phyloP scores from a whole-genome alignment of 208 protist species.

The Kentomonas sorsogonicus region DNA sequence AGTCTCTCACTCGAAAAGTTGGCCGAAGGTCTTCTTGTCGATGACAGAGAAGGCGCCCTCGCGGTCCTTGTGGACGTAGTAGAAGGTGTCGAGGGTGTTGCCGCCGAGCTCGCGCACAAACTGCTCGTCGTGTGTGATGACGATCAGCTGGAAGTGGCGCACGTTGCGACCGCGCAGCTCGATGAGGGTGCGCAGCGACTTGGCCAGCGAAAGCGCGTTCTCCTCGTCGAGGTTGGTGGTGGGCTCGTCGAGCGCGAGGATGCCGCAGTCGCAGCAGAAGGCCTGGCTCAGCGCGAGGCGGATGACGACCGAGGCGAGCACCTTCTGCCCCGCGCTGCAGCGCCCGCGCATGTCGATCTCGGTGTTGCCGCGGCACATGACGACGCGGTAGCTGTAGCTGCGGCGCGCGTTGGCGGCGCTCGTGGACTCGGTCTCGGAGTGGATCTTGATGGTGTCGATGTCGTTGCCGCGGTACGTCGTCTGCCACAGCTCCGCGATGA shows the following conservation, averaged over 20 bases:
- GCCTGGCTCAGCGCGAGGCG: constrained; percentile 98
- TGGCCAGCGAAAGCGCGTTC: constrained; percentile 82
- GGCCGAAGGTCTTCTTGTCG: constrained; percentile 82
- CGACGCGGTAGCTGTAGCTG: constrained; percentile 92
- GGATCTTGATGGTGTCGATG: constrained; percentile 97
- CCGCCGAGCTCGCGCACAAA: constrained; percentile 93
- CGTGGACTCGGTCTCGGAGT: constrained; percentile 84
- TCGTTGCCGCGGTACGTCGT: constrained; percentile 97
- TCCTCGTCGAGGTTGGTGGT: constrained; percentile 99
- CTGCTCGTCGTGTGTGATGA: constrained; percentile 99
- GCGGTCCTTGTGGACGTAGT: constrained; percentile 86
- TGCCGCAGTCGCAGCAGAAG: constrained; percentile 98
- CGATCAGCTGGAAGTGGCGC: constrained; percentile 97
- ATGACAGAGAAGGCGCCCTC: constrained; percentile 89
- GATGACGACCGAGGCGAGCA: constrained; percentile 98
- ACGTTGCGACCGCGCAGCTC: constrained; percentile 61
- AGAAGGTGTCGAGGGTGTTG: constrained; percentile 79
- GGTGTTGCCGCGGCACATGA: constrained; percentile 94
- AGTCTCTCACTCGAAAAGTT: constrained; percentile 61
- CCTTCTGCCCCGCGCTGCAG: constrained; percentile 97
- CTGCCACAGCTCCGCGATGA: constrained; percentile 97
- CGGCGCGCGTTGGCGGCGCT: constrained; percentile 52
- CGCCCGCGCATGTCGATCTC: constrained; percentile 98
- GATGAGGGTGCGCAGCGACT: constrained; percentile 80
- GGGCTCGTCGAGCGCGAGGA: constrained; percentile 99